A percentile compares a stretch with the other conserved stretches of the same genome.
These are phyloP conservation scores for Coniella vitis DNA, from an alignment of 2,329 filamentous ascomycete species.

Conservation along the genomic window DNA sequence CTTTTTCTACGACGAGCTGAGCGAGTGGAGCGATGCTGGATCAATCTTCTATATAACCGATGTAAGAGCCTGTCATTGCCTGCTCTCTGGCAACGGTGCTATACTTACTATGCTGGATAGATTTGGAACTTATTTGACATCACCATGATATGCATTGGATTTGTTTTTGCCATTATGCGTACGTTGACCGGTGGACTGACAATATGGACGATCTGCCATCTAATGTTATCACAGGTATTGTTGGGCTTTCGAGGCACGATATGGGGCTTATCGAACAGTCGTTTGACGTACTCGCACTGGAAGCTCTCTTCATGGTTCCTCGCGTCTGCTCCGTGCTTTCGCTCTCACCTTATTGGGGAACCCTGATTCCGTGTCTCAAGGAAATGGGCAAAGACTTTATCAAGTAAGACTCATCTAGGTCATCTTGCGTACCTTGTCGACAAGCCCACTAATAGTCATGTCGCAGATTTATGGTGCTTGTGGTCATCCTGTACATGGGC, in stretches of 20 bases:
- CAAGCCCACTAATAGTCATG: constrained; percentile 33
- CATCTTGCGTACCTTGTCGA: constrained; percentile 10
- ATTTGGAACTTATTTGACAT: constrained; percentile 75
- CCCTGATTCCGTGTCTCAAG: constrained; percentile 80
- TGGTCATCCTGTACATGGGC: constrained; percentile 74
- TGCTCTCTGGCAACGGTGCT: constrained; percentile 60
- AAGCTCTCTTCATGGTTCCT: constrained; percentile 85
- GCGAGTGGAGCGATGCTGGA: constrained; percentile 79
- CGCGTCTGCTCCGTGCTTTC: constrained; percentile 82
- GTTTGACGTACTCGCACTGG: constrained; percentile 83
- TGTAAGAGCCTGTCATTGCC: constrained; percentile 32
- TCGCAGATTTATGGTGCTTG: constrained; percentile 53
- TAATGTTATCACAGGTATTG: constrained; percentile 41
- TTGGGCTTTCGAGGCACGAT: constrained; percentile 58
- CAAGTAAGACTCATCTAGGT: constrained; percentile 54
- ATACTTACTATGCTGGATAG: constrained; percentile 58
- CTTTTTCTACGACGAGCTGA: constrained; percentile 82
- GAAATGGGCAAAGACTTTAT: constrained; percentile 92
- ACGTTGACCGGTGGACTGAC: constrained; percentile 33
- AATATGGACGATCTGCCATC: too few species aligned
- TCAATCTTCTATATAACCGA: constrained; percentile 79
- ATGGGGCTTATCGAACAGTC: constrained; percentile 63
- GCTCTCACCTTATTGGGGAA: constrained; percentile 85
- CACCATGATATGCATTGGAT: constrained; percentile 68
- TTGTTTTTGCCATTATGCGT: constrained; percentile 66